These are phyloP conservation scores for Dryas integrifolia DNA, from an alignment of 331 rosid genomes.

Conservation along the genomic window DNA sequence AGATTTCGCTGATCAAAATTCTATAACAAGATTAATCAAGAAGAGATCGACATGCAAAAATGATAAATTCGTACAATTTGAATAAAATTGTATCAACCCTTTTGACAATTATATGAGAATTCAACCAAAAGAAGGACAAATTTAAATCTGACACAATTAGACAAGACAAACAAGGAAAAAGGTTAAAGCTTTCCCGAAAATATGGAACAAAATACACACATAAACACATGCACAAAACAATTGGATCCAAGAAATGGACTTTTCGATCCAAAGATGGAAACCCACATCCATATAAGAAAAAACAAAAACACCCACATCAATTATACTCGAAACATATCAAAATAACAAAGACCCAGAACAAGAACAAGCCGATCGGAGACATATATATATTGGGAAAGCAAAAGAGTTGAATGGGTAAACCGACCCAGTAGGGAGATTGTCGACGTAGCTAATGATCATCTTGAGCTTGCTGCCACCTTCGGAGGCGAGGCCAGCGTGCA, in stretches of 20 bases:
- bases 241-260: not conserved
- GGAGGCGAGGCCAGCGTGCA: constrained; percentile 58
- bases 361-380: not conserved
- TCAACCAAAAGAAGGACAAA: not conserved
- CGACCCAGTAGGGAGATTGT: constrained; percentile 55
- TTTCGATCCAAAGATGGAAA: not conserved
- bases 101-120: not conserved
- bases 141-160: no score
- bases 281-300: not conserved
- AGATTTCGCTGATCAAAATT: not conserved
- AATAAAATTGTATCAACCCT: not conserved
- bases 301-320: not conserved
- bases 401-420: not conserved
- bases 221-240: not conserved
- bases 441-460: constrained; percentile 55
- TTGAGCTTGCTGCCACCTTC: constrained; percentile 58
- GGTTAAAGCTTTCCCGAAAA: not conserved
- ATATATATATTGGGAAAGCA: not conserved
- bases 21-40: not conserved
- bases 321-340: constrained; percentile 10
- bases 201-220: not conserved
- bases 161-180: not conserved
- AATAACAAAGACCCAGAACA: not conserved
- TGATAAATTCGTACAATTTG: not conserved
- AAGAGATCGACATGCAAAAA: not conserved